Evolutionary conservation across 495 filamentous ascomycete species (phyloP).

Genomic region (Alectoria sarmentosa): DNA sequence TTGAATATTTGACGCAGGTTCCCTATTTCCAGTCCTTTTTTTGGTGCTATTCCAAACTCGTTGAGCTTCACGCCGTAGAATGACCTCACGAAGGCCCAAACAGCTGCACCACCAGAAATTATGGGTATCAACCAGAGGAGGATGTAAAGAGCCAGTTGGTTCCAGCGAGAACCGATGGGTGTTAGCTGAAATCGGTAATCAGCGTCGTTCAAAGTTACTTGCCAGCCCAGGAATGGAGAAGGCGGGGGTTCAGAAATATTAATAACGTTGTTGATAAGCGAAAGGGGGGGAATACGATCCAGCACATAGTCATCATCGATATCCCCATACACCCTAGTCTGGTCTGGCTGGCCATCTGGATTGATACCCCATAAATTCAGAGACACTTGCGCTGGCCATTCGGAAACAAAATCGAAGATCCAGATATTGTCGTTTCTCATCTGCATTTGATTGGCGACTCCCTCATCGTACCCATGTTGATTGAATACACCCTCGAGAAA

Average conservation of each 20-base stretch:
- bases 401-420: conserved; percentile 44
- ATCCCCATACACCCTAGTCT: conserved; percentile 42
- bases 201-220: conserved; percentile 40
- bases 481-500: conserved; percentile 56
- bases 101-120: conserved; percentile 33
- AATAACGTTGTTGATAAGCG: conserved; percentile 37
- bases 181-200: conserved; percentile 35
- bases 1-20: conserved; percentile 33
- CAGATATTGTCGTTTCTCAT: conserved; percentile 39
- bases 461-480: conserved; percentile 55
- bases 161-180: conserved; percentile 37
- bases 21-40: conserved; percentile 43
- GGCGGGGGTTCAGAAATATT: conserved; percentile 40
- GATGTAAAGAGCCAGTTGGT: conserved; percentile 39
- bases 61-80: conserved; percentile 51
- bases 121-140: conserved; percentile 40
- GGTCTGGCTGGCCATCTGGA: conserved; percentile 40
- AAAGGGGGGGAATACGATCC: conserved; percentile 37
- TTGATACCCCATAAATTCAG: conserved; percentile 46
- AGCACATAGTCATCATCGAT: conserved; percentile 39
- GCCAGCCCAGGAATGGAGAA: conserved; percentile 39
- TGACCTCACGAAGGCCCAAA: conserved; percentile 39
- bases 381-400: conserved; percentile 43
- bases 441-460: conserved; percentile 45
- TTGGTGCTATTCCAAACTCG: conserved; percentile 48